Evolutionary conservation across 148 eudicot species (phyloP).

Genomic region (Rhododendron ferrugineum): DNA sequence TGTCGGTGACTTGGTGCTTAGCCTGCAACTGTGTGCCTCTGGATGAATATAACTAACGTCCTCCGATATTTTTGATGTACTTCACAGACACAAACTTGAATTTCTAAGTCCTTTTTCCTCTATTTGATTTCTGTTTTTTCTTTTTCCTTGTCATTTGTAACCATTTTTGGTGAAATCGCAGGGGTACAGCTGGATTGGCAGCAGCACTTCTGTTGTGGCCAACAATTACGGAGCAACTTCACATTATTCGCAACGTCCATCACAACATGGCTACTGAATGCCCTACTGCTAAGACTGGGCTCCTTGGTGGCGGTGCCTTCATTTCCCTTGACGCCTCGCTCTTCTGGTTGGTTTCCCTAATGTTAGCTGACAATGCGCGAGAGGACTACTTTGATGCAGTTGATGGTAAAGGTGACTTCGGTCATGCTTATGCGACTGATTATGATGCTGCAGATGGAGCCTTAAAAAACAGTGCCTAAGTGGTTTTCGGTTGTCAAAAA

Average conservation of each 20-base stretch:
- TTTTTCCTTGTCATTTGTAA: not conserved
- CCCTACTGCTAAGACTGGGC: constrained; percentile 98
- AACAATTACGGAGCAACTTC: constrained; percentile 72
- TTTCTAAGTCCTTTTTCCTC: not conserved
- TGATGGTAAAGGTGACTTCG: constrained; percentile 26
- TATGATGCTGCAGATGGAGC: constrained; percentile 16
- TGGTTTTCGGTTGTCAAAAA: not conserved
- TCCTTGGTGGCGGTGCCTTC: constrained; percentile 94
- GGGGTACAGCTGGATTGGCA: constrained; percentile 67
- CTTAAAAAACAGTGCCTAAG: constrained; percentile 13
- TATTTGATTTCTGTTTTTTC: not conserved
- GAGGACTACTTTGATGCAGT: constrained; percentile 72
- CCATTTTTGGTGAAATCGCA: constrained; percentile 13
- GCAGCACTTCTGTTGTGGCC: constrained; percentile 78
- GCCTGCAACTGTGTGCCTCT: not conserved
- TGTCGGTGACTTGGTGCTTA: not conserved
- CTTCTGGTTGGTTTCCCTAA: constrained; percentile 85
- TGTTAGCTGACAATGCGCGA: constrained; percentile 73
- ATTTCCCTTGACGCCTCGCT: constrained; percentile 76
- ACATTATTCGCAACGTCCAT: constrained; percentile 50
- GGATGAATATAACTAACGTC: not conserved
- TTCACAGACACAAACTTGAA: not conserved
- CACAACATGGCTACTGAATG: constrained; percentile 40
- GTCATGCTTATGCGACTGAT: constrained; percentile 18
- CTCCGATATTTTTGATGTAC: not conserved